Conservation (phyloP, 176 grass and related monocot genomes). For the Eremochloa ophiuroides region DNA sequence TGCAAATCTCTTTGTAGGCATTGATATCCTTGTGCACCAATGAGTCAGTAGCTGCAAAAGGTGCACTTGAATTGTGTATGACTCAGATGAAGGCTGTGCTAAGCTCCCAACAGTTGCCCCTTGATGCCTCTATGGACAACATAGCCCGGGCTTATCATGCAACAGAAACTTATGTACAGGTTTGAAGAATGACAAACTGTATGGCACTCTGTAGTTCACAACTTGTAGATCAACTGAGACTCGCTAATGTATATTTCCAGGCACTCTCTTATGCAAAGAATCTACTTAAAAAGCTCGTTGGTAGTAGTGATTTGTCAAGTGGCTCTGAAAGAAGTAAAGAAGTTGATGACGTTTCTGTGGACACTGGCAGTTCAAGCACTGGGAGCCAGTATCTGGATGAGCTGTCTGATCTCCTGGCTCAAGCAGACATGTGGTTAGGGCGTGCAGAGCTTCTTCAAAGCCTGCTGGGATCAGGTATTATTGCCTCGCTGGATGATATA, state of each 20-base stretch:
- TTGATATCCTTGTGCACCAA: conserved; percentile 93
- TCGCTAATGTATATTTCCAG: conserved; percentile 42
- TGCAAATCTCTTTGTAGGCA: conserved; percentile 57
- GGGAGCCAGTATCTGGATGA: conserved; percentile 65
- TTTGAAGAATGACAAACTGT: conserved; percentile 35
- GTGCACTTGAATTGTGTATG: conserved; percentile 76
- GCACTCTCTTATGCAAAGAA: conserved; percentile 79
- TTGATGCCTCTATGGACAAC: conserved; percentile 89
- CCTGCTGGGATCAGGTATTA: conserved; percentile 86
- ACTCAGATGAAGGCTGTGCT: conserved; percentile 88
- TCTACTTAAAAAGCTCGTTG: conserved; percentile 63
- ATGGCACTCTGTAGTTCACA: conserved; percentile 19
- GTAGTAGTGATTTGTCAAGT: conserved; percentile 64
- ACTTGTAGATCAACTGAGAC: conserved; percentile 26
- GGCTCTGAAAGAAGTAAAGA: conserved; percentile 74
- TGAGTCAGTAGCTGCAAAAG: conserved; percentile 73
- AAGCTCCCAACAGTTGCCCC: conserved; percentile 67
- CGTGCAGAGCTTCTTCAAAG: conserved; percentile 96
- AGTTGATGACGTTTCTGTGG: conserved; percentile 59
- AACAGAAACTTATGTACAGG: conserved; percentile 97
- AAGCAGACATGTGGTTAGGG: conserved; percentile 79
- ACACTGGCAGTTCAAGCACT: conserved; percentile 58
- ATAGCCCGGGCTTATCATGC: conserved; percentile 84
- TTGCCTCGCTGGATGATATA: conserved; percentile 90
- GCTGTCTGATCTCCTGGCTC: conserved; percentile 64